Evolutionary conservation across 371 early-diverging fungal genomes (phyloP).

Genomic region (Parasitella parasitica): DNA sequence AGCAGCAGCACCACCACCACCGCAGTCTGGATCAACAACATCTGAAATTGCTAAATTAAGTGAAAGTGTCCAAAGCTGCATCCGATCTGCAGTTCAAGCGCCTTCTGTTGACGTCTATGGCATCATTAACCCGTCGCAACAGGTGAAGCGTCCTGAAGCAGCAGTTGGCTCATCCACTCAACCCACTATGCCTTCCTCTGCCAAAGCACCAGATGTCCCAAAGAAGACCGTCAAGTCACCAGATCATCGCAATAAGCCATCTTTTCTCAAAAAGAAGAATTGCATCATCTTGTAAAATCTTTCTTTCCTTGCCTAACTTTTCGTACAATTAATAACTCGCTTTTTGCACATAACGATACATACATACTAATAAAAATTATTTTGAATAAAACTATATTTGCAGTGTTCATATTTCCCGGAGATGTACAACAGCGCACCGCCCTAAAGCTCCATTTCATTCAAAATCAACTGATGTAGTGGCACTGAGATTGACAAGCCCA

Average conservation of each 20-base stretch:
- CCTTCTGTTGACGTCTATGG: background rate
- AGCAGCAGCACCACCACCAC: background rate
- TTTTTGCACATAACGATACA: too few species aligned
- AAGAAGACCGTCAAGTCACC: background rate
- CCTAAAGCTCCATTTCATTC: background rate
- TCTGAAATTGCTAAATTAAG: background rate
- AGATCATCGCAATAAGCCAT: background rate
- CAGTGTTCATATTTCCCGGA: background rate
- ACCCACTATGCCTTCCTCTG: slow-evolving; percentile 11
- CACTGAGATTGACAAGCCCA: background rate
- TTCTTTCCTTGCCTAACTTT: background rate
- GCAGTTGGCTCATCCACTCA: background rate
- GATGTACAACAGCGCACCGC: background rate
- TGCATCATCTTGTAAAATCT: background rate
- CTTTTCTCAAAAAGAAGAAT: background rate
- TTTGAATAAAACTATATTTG: background rate
- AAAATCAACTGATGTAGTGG: background rate
- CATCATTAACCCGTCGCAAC: background rate
- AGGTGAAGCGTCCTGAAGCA: slow-evolving; percentile 1
- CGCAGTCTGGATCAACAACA: background rate
- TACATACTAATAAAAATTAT: background rate
- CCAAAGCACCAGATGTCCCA: slow-evolving; percentile 5
- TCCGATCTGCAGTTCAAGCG: slow-evolving; percentile 8
- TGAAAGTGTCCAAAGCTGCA: slow-evolving; percentile 11
- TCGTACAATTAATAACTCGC: too few species aligned